These are phyloP conservation scores for Penicillium ucsense DNA, from an alignment of 495 filamentous ascomycete species.

Conservation along the genomic window DNA sequence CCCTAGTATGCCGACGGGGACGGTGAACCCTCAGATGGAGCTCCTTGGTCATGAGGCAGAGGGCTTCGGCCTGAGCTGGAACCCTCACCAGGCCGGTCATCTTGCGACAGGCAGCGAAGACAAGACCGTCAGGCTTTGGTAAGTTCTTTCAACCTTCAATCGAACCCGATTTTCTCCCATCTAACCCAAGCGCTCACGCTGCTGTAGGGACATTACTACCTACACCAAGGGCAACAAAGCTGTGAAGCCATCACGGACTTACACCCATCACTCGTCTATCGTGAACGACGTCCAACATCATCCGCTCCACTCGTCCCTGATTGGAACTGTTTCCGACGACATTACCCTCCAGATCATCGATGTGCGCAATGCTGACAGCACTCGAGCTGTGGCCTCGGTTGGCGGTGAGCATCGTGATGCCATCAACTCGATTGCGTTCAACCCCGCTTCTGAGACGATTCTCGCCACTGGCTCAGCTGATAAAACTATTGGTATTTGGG, in stretches of 20 bases:
- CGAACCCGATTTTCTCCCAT: not conserved
- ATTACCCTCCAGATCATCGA: constrained; percentile 88
- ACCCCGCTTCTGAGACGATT: constrained; percentile 75
- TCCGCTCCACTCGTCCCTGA: constrained; percentile 66
- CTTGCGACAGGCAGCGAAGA: constrained; percentile 88
- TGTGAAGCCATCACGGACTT: constrained; percentile 60
- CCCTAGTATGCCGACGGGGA: constrained; percentile 57
- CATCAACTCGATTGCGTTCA: constrained; percentile 91
- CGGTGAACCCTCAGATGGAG: constrained; percentile 70
- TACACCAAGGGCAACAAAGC: constrained; percentile 60
- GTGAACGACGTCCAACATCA: constrained; percentile 97
- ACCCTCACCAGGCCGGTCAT: constrained; percentile 68
- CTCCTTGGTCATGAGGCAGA: constrained; percentile 79
- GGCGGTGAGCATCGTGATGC: constrained; percentile 73
- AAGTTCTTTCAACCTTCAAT: constrained; percentile 13
- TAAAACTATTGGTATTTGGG: constrained; percentile 91
- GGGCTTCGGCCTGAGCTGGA: constrained; percentile 95
- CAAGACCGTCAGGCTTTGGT: constrained; percentile 84
- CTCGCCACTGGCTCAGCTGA: constrained; percentile 90
- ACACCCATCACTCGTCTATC: constrained; percentile 78
- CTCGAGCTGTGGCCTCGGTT: constrained; percentile 51
- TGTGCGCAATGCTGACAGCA: constrained; percentile 55
- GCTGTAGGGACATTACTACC: constrained; percentile 62
- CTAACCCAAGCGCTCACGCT: not conserved
- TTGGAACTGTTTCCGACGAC: constrained; percentile 93